A percentile compares a stretch with the other conserved stretches of the same genome.
Evolutionary conservation across 2,329 filamentous ascomycete species (phyloP).

Genomic region (Neoarthrinium moseri): DNA sequence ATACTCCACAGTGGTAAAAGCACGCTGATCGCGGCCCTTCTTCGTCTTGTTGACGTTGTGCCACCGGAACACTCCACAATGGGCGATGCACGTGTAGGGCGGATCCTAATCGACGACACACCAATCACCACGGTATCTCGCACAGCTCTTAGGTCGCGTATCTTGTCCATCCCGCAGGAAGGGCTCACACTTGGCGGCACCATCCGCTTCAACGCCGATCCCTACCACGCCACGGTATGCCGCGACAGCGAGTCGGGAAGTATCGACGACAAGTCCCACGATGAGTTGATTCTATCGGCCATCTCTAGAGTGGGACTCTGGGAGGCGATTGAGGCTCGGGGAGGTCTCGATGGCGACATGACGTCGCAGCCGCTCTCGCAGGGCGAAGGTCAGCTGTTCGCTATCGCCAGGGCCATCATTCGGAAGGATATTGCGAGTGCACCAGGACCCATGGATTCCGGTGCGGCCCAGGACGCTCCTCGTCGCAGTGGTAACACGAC

Average conservation of each 20-base stretch:
- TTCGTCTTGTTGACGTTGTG: not conserved
- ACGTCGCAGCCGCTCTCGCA: not conserved
- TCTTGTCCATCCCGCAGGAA: not conserved
- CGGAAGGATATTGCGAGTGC: not conserved
- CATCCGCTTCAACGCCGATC: not conserved
- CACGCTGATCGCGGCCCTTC: not conserved
- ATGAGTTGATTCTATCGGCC: not conserved
- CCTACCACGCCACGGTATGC: not conserved
- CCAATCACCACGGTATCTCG: not conserved
- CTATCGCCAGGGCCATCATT: not conserved
- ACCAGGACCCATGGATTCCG: no score
- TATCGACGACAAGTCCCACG: not conserved
- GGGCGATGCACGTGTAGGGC: not conserved
- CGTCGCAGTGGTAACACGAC: not conserved
- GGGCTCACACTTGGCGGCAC: not conserved
- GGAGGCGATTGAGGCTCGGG: not conserved
- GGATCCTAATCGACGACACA: not conserved
- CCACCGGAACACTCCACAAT: not conserved
- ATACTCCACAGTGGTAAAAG: not conserved
- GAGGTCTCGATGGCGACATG: not conserved
- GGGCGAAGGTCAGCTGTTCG: not conserved
- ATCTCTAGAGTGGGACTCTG: not conserved
- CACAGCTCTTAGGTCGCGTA: not conserved
- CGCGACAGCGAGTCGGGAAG: not conserved
- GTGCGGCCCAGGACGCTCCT: not conserved